Percentiles rank a stretch among this genome's conserved stretches.
Evolutionary conservation across 768 basidiomycete species (phyloP).

Genomic region (Tremella mesenterica): DNA sequence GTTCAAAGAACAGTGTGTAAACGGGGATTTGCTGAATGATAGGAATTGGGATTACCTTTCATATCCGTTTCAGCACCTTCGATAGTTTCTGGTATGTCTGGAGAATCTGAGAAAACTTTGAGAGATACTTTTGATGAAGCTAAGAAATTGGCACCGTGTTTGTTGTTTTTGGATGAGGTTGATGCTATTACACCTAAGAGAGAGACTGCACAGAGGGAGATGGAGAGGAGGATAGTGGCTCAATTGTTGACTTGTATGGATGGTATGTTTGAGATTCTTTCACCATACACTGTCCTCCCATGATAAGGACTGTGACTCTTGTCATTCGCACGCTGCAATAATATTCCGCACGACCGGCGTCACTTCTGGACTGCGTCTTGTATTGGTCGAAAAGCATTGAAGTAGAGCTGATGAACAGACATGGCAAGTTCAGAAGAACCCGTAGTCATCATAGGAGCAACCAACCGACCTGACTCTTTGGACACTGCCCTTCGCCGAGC

Average conservation of each 20-base stretch:
- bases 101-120: conserved; percentile 93
- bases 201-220: conserved; percentile 95
- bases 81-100: conserved; percentile 95
- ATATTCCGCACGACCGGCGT: too few species aligned
- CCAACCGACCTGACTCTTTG: conserved; percentile 88
- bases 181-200: conserved; percentile 96
- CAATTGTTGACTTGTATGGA: conserved; percentile 99
- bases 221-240: conserved; percentile 95
- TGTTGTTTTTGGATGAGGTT: conserved; percentile 95
- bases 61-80: conserved; percentile 91
- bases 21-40: conserved; percentile 3
- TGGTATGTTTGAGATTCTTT: conserved; percentile 52
- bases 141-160: conserved; percentile 83
- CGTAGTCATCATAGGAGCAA: conserved; percentile 89
- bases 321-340: too few species aligned
- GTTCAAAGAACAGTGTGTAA: too few species aligned
- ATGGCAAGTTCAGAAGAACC: conserved; percentile 85
- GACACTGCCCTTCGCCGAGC: conserved; percentile 88
- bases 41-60: conserved; percentile 90
- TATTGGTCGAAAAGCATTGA: too few species aligned
- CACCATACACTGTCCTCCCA: background rate
- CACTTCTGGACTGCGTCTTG: too few species aligned
- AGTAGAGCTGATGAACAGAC: conserved; percentile 56
- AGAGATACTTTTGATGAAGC: conserved; percentile 96
- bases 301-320: background rate